A percentile compares a stretch with the other conserved stretches of the same genome.
Evolutionary conservation across 805 yeast species (phyloP).

Genomic region (Phaffomyces thermotolerans): DNA sequence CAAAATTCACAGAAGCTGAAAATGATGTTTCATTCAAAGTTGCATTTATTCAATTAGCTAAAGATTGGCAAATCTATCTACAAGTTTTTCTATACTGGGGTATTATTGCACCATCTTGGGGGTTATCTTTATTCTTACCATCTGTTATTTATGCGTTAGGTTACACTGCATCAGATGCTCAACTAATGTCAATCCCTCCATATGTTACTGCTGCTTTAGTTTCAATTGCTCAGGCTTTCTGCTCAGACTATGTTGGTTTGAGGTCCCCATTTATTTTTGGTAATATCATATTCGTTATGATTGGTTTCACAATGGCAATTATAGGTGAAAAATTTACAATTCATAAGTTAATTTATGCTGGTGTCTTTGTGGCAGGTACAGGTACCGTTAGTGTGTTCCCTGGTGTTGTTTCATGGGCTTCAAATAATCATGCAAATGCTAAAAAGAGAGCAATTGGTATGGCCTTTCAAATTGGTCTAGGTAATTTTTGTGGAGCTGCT

Average conservation of each 20-base stretch:
- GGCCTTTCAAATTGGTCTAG: slow-evolving; percentile 33
- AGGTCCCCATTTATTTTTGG: slow-evolving; percentile 27
- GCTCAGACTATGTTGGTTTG: slow-evolving; percentile 23
- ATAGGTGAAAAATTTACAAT: slow-evolving; percentile 19
- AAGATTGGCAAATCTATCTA: slow-evolving; percentile 27
- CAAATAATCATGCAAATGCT: slow-evolving; percentile 30
- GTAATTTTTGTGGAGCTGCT: slow-evolving; percentile 33
- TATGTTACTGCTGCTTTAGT: slow-evolving; percentile 29
- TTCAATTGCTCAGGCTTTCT: slow-evolving; percentile 23
- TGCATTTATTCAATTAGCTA: slow-evolving; percentile 18
- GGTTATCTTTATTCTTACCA: slow-evolving; percentile 34
- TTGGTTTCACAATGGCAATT: slow-evolving; percentile 28
- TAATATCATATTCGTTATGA: slow-evolving; percentile 23
- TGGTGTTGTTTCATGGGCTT: slow-evolving; percentile 29
- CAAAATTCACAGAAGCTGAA: slow-evolving; percentile 8
- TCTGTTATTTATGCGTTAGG: slow-evolving; percentile 35
- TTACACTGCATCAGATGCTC: slow-evolving; percentile 32
- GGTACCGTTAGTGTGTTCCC: slow-evolving; percentile 30
- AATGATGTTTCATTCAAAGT: slow-evolving; percentile 10
- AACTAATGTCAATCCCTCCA: slow-evolving; percentile 36
- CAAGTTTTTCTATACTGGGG: slow-evolving; percentile 26
- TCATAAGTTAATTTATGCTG: slow-evolving; percentile 25
- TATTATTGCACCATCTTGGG: slow-evolving; percentile 28
- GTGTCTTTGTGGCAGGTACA: slow-evolving; percentile 25
- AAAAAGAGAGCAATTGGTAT: slow-evolving; percentile 33